Base-by-base conservation (phyloP, 306 rosid species). In the Mucuna pruriens region DNA sequence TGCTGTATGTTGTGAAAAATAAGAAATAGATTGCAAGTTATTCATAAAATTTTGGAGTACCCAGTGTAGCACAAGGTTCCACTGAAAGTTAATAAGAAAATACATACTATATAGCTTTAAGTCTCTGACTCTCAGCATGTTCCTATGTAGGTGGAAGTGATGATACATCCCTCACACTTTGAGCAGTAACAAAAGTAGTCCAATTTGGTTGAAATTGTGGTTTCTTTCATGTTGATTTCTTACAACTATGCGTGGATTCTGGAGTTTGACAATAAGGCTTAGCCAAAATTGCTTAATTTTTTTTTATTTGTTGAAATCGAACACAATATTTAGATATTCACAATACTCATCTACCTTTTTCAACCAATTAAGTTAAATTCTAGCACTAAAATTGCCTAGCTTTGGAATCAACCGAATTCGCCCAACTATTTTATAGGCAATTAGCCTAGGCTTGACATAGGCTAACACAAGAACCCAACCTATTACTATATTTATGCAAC, bases 171-270 rank as follows among this genome's bases (percentile, higher is more conserved):
- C 9, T 7, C 0, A 17, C 45, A 34, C 36, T 58, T 38, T 36
- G 4, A n/a, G 11, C 69, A 63, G 16, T 31, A 31, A 63, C 69
- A 45, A 44, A 29, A n/a, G n/a, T n/a, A n/a, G n/a, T n/a, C n/a
- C 66, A 60, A 60, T 26, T 60, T 60, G 36, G 39, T 26, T 54
- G 49, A 57, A 58, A 82, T 76, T 54, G 40, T 25, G 57, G 42
- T 38, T 36, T 67, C 63, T 62, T 51, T 72, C 34, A 1, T 25
- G n/a, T 46, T 57, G 19, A 10, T 45, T 46, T 49, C 45, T 31
- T 52, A 17, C 26, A 48, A 48, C 62, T 9, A 48, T 49, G 33
- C n/a, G 2, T 29, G 13, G 20, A 46, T 46, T 46, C 76, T 15
- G 61, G 63, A 26, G 61, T 49, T 71, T 1, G 16, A 0, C 15